Base-by-base conservation (phyloP, 2,329 filamentous ascomycete genomes). In the Paecilomyces variotii region DNA sequence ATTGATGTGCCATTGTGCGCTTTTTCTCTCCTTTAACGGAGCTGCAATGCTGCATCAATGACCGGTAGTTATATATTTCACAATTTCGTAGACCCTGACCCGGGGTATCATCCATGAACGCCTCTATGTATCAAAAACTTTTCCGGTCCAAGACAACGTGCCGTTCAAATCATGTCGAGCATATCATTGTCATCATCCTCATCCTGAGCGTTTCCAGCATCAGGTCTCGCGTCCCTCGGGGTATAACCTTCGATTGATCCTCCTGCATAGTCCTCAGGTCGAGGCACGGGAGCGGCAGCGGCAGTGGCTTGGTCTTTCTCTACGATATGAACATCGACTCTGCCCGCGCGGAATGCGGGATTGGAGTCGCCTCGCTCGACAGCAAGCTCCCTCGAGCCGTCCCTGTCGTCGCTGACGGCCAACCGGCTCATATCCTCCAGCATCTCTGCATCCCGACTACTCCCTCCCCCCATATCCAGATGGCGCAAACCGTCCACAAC, bases 141-240 rank as follows among this genome's bases (percentile, higher is more conserved):
- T 64, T 63, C 55, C 50, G 25, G 59, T 57, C 54, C 52, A 51
- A 63, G 12, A 59, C 59, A n/a, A 70, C 67, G 9, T 75, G 61
- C 49, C 72, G 69, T 59, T 74, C 69, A 53, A 70, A 78, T 52
- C 67, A 66, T 59, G 70, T 71, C 56, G 64, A 76, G 50, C 74
- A 76, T 19, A 69, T 77, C 66, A 81, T 85, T 70, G 84, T 85
- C 54, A 73, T 75, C 25, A 85, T 79, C 0, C 71, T 77, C 35
- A 85, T 73, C 53, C 79, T 77, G 19, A 84, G 69, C 12, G 19
- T 11, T 39, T 7, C n/a, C 28, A 14, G 30, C 39, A 26, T 25
- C 45, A n/a, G 25, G 6, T 19, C 61, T 35, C 3, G 66, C 63
- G 14, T 69, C 19, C 14, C 19, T 67, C 7, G 75, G 75, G 27